Evolutionary conservation across 768 basidiomycete species (phyloP).

Genomic region (Inosperma sp.): DNA sequence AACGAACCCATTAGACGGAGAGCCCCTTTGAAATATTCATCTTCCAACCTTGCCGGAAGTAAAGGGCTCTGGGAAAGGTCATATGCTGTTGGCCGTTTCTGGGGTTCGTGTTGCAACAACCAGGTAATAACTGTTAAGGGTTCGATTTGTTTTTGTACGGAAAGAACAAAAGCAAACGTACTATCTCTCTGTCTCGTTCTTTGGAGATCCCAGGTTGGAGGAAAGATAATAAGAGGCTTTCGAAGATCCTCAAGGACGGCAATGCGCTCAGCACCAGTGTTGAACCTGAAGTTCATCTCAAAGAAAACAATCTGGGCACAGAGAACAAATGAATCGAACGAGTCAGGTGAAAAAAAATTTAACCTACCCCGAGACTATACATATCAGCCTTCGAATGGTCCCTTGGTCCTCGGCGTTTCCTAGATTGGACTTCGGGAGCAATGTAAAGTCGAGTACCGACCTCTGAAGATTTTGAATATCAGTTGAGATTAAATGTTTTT

Average conservation of each 20-base stretch:
- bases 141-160: background rate
- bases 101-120: slow-evolving; percentile 79
- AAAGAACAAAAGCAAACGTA: slow-evolving; percentile 31
- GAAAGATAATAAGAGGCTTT: slow-evolving; percentile 70
- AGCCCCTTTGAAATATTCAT: slow-evolving; percentile 82
- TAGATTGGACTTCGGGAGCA: slow-evolving; percentile 81
- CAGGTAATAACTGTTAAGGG: slow-evolving; percentile 62
- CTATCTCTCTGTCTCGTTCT: slow-evolving; percentile 64
- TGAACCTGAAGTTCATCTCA: slow-evolving; percentile 89
- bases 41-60: slow-evolving; percentile 72
- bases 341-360: background rate
- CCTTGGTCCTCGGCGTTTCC: slow-evolving; percentile 51
- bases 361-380: slow-evolving; percentile 84
- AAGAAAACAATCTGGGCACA: slow-evolving; percentile 99
- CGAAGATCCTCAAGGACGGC: slow-evolving; percentile 77
- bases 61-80: slow-evolving; percentile 77
- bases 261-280: slow-evolving; percentile 79
- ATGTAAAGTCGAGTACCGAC: slow-evolving; percentile 92
- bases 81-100: slow-evolving; percentile 71
- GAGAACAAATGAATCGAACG: slow-evolving; percentile 4
- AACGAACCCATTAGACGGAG: slow-evolving; percentile 75
- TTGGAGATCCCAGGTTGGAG: slow-evolving; percentile 63
- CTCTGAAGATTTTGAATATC: slow-evolving; percentile 39
- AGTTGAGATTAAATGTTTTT: background rate
- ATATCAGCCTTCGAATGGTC: slow-evolving; percentile 90